phyloP scores from a whole-genome alignment of 805 yeast genomes.

The Suhomyces pyralidae region DNA sequence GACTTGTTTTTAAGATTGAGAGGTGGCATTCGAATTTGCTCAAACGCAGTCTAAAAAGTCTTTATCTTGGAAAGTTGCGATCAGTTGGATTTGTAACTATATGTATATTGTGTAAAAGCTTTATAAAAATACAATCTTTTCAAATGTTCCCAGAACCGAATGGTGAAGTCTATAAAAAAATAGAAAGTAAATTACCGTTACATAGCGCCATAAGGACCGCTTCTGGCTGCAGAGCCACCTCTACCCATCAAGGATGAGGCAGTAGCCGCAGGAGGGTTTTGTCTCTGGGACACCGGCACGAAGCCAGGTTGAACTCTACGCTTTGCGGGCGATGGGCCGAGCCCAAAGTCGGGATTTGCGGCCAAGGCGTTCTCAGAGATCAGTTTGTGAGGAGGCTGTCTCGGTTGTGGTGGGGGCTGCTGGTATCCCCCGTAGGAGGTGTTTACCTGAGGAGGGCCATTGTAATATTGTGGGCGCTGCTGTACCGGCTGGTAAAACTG shows the following conservation, averaged over 20 bases:
- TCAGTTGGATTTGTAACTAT: too few relatives aligned
- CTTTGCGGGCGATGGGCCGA: conserved; percentile 11
- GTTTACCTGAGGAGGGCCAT: conserved; percentile 10
- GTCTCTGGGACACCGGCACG: conserved; percentile 20
- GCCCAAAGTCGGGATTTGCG: conserved; percentile 40
- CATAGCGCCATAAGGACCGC: conserved; percentile 15
- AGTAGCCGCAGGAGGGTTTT: conserved; percentile 1
- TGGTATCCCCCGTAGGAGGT: conserved; percentile 6
- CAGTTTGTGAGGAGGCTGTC: conserved; percentile 18
- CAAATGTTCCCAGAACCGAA: neutral
- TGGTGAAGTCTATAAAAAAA: neutral
- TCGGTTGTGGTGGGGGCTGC: conserved; percentile 13
- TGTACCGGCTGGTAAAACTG: conserved; percentile 8
- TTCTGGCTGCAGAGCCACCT: conserved; percentile 10
- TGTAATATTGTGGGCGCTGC: conserved; percentile 8
- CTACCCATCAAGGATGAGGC: conserved; percentile 16
- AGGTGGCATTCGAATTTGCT: too few relatives aligned
- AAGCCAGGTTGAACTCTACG: conserved; percentile 21
- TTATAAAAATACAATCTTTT: neutral
- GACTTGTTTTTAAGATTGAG: too few relatives aligned
- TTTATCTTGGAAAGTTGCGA: too few relatives aligned
- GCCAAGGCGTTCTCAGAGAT: conserved; percentile 38
- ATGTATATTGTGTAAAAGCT: neutral
- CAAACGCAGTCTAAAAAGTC: too few relatives aligned
- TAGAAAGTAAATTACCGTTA: neutral